These are phyloP conservation scores for Linanthus parryae DNA, from an alignment of 148 eudicot species.

Conservation along the genomic window DNA sequence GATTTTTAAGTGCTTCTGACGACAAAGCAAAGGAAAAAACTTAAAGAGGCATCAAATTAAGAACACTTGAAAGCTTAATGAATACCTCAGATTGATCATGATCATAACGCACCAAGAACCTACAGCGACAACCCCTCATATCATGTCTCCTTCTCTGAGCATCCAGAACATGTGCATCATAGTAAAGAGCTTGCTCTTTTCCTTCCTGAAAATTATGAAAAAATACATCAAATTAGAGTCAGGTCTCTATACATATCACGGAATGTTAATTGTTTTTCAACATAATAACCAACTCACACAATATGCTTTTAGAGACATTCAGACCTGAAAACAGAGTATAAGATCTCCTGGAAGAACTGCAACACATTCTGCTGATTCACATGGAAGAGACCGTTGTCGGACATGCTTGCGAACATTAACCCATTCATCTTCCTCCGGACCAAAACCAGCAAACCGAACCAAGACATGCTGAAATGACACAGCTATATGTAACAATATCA, in stretches of 20 bases:
- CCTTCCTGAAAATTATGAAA: conserved; percentile 64
- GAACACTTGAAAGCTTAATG: not conserved
- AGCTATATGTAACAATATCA: not conserved
- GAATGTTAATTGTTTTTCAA: too few species aligned
- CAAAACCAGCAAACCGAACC: conserved; percentile 94
- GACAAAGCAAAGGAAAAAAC: not conserved
- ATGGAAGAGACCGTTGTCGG: conserved; percentile 94
- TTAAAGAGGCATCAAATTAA: not conserved
- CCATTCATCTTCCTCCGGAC: conserved; percentile 97
- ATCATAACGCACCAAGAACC: conserved; percentile 94
- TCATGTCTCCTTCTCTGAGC: conserved; percentile 97
- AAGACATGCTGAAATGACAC: conserved; percentile 70
- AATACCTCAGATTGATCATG: conserved; percentile 96
- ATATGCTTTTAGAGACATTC: conserved; percentile 6
- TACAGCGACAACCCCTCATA: conserved; percentile 95
- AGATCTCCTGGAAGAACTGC: conserved; percentile 89
- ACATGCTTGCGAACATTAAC: conserved; percentile 74
- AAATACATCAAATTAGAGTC: not conserved
- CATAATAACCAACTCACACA: not conserved
- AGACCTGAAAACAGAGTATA: conserved; percentile 93
- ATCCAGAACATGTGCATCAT: conserved; percentile 94
- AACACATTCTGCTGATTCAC: conserved; percentile 88
- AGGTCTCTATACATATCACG: too few species aligned
- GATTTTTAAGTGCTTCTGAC: too few species aligned
- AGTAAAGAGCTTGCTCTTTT: conserved; percentile 97